These are phyloP conservation scores for Scolecobasidium constrictum DNA, from an alignment of 2,329 filamentous ascomycete genomes.

Conservation along the genomic window DNA sequence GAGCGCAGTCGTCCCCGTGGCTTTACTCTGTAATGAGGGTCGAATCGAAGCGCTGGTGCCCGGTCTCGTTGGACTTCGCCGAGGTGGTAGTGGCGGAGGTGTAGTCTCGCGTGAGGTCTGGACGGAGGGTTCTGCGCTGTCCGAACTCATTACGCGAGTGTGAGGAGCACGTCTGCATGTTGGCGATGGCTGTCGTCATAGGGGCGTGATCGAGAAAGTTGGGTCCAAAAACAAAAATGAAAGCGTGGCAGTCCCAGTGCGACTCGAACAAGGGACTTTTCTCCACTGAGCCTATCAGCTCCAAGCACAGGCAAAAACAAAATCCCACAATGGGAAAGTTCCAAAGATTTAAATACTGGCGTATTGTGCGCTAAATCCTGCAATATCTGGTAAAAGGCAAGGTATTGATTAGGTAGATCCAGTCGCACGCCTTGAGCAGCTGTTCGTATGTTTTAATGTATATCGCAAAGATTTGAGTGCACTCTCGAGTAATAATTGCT, in stretches of 20 bases:
- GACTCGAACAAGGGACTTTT: no score
- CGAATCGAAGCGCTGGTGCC: constrained; percentile 21
- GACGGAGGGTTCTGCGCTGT: neutral
- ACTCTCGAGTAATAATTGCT: no score
- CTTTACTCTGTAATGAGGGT: constrained; percentile 36
- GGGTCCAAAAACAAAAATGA: neutral
- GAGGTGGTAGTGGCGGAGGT: constrained; percentile 26
- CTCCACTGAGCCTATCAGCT: no score
- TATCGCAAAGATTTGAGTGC: no score
- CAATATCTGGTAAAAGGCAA: constrained; percentile 76
- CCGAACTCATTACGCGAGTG: neutral
- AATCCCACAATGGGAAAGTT: constrained; percentile 19
- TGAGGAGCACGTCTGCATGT: neutral
- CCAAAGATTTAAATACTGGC: constrained; percentile 51
- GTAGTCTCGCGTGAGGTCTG: constrained; percentile 19
- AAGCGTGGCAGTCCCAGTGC: neutral
- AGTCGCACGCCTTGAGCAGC: no score
- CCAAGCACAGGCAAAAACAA: constrained; percentile 4
- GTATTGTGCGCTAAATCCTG: constrained; percentile 53
- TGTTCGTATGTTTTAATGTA: no score
- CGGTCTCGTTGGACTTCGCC: constrained; percentile 9
- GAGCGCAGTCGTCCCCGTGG: constrained; percentile 72
- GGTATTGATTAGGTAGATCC: constrained; percentile 55
- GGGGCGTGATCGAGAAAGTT: neutral
- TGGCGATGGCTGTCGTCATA: neutral